phyloP scores from a whole-genome alignment of 75 land plant genomes.

The Pinus tabuliformis region DNA sequence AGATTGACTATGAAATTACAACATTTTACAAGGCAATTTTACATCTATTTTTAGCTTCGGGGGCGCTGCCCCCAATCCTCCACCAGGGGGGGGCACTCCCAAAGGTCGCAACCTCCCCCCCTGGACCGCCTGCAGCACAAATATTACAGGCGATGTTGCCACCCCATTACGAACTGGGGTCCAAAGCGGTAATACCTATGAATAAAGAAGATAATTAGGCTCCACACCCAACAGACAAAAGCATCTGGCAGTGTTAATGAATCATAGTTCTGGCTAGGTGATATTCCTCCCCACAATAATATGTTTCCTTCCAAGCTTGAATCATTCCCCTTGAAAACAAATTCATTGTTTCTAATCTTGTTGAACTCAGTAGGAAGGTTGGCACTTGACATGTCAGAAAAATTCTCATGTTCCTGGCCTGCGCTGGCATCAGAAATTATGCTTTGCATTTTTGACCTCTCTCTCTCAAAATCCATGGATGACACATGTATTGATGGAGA shows the following conservation, averaged over 20 bases:
- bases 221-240: no score
- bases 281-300: not conserved
- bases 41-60: no score
- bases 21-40: no score
- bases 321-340: not conserved
- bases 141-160: no score
- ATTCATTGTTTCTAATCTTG: not conserved
- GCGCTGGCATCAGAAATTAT: not conserved
- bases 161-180: no score
- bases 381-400: not conserved
- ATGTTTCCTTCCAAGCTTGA: conserved; percentile 1
- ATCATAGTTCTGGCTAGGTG: not conserved
- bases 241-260: not conserved
- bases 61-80: no score
- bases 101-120: no score
- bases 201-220: no score
- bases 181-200: no score
- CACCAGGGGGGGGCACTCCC: no score
- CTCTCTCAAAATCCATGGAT: not conserved
- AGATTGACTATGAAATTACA: no score
- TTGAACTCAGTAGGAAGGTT: not conserved
- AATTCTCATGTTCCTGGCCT: not conserved
- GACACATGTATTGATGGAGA: not conserved
- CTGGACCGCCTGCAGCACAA: no score
- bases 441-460: not conserved